phyloP scores from a whole-genome alignment of 2,329 filamentous ascomycete species.

The Bipolaris sorokiniana region DNA sequence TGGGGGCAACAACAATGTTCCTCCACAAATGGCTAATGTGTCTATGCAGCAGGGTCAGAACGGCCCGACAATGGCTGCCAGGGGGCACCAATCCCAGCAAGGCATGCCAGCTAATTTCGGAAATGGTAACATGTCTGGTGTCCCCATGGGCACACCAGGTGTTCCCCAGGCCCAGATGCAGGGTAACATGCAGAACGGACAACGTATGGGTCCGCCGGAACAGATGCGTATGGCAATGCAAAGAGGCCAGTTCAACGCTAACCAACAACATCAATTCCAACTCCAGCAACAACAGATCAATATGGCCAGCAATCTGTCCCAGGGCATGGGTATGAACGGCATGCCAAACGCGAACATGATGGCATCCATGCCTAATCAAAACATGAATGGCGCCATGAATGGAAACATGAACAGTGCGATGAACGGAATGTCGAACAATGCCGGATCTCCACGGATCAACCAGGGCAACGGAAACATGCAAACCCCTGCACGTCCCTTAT shows the following conservation, averaged over 20 bases:
- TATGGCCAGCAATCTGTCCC: constrained; percentile 43
- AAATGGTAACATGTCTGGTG: constrained; percentile 57
- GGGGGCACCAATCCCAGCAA: constrained; percentile 47
- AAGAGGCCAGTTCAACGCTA: constrained; percentile 41
- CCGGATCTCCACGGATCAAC: constrained; percentile 43
- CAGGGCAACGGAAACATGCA: constrained; percentile 42
- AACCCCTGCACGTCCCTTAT: constrained; percentile 36
- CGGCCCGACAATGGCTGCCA: constrained; percentile 42
- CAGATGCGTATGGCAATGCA: constrained; percentile 50
- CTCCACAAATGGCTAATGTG: constrained; percentile 40
- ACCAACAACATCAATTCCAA: constrained; percentile 46
- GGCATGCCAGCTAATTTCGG: constrained; percentile 57
- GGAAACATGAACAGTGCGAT: constrained; percentile 39
- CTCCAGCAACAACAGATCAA: constrained; percentile 49
- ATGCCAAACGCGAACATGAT: constrained; percentile 48
- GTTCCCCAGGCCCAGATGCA: constrained; percentile 75
- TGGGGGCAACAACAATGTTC: constrained; percentile 40
- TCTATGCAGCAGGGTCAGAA: constrained; percentile 40
- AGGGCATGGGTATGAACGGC: constrained; percentile 41
- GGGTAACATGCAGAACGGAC: constrained; percentile 61
- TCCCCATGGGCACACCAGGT: constrained; percentile 62
- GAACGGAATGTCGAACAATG: constrained; percentile 45
- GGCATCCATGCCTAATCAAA: constrained; percentile 39
- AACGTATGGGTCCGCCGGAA: constrained; percentile 60
- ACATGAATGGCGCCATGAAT: constrained; percentile 45